phyloP scores from a whole-genome alignment of 2,329 filamentous ascomycete species.

The Calonectria fujianensis region DNA sequence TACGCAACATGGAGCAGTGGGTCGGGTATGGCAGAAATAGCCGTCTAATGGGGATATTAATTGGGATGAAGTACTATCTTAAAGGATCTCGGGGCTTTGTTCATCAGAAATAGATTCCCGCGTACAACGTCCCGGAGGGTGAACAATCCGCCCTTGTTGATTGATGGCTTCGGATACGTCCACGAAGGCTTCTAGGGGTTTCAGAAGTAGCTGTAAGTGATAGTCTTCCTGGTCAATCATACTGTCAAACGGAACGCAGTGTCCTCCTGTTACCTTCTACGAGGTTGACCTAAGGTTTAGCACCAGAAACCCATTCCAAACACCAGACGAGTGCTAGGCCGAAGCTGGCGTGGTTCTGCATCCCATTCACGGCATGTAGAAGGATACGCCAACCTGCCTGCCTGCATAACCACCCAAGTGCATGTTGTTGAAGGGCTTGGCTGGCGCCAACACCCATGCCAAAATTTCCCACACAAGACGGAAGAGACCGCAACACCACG shows the following conservation, averaged over 20 bases:
- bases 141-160: too few relatives aligned
- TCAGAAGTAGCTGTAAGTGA: background rate
- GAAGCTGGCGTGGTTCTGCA: background rate
- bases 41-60: too few relatives aligned
- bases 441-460: background rate
- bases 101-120: too few relatives aligned
- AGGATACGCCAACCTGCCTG: background rate
- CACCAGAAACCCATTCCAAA: background rate
- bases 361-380: background rate
- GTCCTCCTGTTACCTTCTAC: background rate
- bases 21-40: too few relatives aligned
- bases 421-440: background rate
- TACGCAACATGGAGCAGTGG: too few relatives aligned
- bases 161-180: too few relatives aligned
- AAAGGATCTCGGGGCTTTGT: too few relatives aligned
- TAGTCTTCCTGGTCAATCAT: background rate
- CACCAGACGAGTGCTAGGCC: background rate
- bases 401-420: background rate
- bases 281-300: background rate
- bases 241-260: background rate
- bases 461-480: background rate
- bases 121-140: too few relatives aligned
- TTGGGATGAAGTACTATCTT: too few relatives aligned
- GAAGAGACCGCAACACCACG: background rate
- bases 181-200: background rate